Base-by-base conservation (phyloP, 1,139 yeast genomes). In the Suhomyces panamericanus region DNA sequence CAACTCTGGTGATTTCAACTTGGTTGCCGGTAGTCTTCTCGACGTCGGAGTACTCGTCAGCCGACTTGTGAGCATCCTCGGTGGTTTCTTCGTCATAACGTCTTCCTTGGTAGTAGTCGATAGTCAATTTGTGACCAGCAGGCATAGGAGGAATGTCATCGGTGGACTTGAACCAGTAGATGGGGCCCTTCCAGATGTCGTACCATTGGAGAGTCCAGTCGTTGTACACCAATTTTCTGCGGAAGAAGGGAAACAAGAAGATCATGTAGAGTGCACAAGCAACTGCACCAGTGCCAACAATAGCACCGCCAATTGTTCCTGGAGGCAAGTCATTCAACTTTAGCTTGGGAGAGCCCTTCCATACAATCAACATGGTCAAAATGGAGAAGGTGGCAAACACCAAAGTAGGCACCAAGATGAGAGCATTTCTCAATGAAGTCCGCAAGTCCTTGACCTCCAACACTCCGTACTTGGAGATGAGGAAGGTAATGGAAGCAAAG, bases 311-410 rank as follows among this genome's bases (percentile, higher is more conserved):
- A 36, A 77, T 75, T 14, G 84, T 76, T 34, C 76, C 76, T 11
- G 69, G 55, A 2, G 83, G 69, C 48, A 83, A 70, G 6, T 78
- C 59, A 53, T 77, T 69, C 58, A 85, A 72, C 24, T 79, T 68
- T 54, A 85, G 74, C 50, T 76, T 75, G 54, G 89, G 89, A 48
- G 89, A 83, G 56, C 90, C 90, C 62, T 84, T 83, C 87, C 87
- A 84, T 35, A 79, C 76, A 55, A 68, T 72, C 66, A 69, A 75
- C 81, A 66, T 75, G 48, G 90, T 83, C 56, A 85, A 74, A 47
- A 85, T 76, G 39, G 84, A 65, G 52, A 83, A 81, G 30, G 88
- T 79, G 36, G 72, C 58, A 54, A 80, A 83, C 29, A 85, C 85
- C 60, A 84, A 75, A 35, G 73, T 43, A 13, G 91, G 91, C 50